Base-by-base conservation (phyloP, 805 yeast species). In the Kuraishia molischiana region DNA sequence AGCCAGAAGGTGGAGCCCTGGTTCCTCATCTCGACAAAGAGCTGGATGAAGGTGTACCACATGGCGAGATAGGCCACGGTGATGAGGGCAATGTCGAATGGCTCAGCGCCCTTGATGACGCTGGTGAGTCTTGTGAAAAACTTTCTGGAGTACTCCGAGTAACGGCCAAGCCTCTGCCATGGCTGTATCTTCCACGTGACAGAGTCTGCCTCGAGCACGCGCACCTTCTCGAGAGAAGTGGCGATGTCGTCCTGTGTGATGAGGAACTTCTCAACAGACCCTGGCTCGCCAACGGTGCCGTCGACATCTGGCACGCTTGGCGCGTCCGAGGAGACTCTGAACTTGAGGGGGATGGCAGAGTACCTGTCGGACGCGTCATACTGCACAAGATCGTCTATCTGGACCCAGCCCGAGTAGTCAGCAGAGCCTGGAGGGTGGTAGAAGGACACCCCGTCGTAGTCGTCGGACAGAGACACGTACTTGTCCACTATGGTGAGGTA, bases 1-100 rank as follows among this genome's bases (percentile, higher is more conserved):
- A 92, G 69, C 94, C 95, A 86, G 50, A 85, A 79, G 48, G 75
- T 82, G 22, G 97, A 85, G 21, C 95, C 96, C 37, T 68, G 63
- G 37, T 67, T 68, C 46, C 62, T 64, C 92, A 90, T 80, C 47
- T 85, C 87, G 41, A 74, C 50, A 49, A 84, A 89, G 22, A 90
- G 71, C 42, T 77, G 77, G 42, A 74, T 61, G 47, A 90, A 72
- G 9, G 95, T 85, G 58, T 83, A 79, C 69, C 84, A 68, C 95
- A 89, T 87, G 35, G 94, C 94, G 20, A 75, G 49, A 57, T 90
- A 90, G 2, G 95, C 97, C 36, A 79, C 55, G 2, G 85, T 68
- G 36, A 92, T 79, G 41, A 89, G 67, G 11, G 77, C 76, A 29
- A 89, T 78, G 58, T 90, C 97, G 47, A 85, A 85, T 19, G 81